Base-by-base conservation (phyloP, 2,329 filamentous ascomycete genomes). In the Pseudocercospora fijiensis region DNA sequence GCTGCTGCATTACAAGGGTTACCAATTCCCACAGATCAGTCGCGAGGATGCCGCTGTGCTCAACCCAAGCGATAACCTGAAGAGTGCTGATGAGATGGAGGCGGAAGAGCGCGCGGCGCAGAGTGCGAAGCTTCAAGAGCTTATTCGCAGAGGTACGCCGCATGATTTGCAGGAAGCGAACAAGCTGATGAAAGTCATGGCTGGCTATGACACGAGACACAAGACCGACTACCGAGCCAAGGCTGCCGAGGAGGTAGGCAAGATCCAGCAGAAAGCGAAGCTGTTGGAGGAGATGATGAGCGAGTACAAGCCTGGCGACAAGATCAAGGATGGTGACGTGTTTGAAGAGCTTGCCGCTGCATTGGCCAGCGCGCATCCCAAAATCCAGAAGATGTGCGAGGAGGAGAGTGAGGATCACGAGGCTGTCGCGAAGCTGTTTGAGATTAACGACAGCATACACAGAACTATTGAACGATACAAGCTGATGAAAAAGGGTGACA, bases 301-400 rank as follows among this genome's bases (percentile, higher is more conserved):
- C 71, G 88, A 88, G 26, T 92, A 96, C 77, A 86, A 89, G 73
- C 85, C 88, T 0, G 94, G 93, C 49, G 94, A 97, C 72, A 86
- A 85, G 63, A 90, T 98, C 68, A 82, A 83, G 43, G 85, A 89
- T 69, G 87, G 86, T 24, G 87, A 89, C 75, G 86, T 89, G 20
- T 89, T 88, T 69, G 86, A 89, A 82, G 95, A 99, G 81, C 84
- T 99, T 60, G 93, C 93, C 4, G 89, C 90, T 68, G 88, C 95
- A 9, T 83, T 99, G 52, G 91, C 92, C 76, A 97, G 90, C 74
- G 95, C 95, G 2, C 95, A 99, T 73, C 95, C 95, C 8, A 99
- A 99, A 81, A 98, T 99, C 69, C 94, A 98, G 76, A 97, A 92
- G 80, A 99, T 99, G 94, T 98, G 94, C 74, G 94, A 98, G 78